phyloP scores from a whole-genome alignment of 164 flowering plant genomes.

The Berberis thunbergii region DNA sequence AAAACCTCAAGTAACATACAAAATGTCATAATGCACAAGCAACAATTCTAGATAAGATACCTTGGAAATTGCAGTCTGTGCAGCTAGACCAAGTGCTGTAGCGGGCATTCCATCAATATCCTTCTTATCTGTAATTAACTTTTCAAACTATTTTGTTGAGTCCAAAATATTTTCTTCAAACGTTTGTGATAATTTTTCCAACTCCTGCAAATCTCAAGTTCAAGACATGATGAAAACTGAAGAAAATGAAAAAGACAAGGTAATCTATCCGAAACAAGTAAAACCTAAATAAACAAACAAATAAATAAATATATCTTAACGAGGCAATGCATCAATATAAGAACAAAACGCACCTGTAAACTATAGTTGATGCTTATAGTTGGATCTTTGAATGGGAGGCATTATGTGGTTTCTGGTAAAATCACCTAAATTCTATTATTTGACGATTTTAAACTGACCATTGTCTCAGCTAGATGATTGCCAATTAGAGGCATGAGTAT shows the following conservation, averaged over 20 bases:
- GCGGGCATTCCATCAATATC: conserved; percentile 93
- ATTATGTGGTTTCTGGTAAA: too few species aligned
- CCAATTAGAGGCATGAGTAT: too few species aligned
- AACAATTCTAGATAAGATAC: conserved; percentile 26
- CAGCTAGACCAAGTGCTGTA: conserved; percentile 78
- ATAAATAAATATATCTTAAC: too few species aligned
- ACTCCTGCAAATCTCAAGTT: conserved; percentile 42
- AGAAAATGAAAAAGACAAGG: background rate
- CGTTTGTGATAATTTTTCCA: conserved; percentile 71
- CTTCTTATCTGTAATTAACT: conserved; percentile 67
- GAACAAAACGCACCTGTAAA: too few species aligned
- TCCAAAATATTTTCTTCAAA: conserved; percentile 87
- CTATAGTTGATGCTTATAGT: too few species aligned
- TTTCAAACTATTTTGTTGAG: conserved; percentile 92
- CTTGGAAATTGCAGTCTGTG: conserved; percentile 89
- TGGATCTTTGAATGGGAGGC: too few species aligned
- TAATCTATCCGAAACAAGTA: background rate
- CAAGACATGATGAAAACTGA: background rate
- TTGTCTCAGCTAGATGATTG: too few species aligned
- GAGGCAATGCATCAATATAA: too few species aligned
- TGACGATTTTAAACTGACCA: too few species aligned
- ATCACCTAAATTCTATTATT: too few species aligned
- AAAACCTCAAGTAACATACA: background rate
- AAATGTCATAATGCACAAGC: background rate
- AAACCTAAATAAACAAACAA: background rate